A percentile compares a stretch with the other conserved stretches of the same genome.
Evolutionary conservation across 1,284 basidiomycete species (phyloP).

Genomic region (Volvariella volvacea): DNA sequence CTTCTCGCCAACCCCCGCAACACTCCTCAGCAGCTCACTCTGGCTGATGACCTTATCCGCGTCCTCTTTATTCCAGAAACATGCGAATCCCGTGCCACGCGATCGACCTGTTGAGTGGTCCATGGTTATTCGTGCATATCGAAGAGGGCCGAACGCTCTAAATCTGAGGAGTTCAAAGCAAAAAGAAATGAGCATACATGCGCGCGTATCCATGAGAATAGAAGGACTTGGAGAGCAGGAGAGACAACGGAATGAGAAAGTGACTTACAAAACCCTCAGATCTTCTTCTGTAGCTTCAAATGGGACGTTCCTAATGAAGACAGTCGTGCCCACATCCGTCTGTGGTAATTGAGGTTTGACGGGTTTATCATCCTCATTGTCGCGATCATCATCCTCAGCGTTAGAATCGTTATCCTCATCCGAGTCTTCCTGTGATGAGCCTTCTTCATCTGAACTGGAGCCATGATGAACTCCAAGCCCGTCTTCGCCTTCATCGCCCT

Average conservation of each 20-base stretch:
- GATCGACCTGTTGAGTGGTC: constrained; percentile 82
- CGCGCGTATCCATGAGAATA: background rate
- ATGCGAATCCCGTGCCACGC: constrained; percentile 93
- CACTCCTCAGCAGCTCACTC: constrained; percentile 66
- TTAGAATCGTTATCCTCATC: constrained; percentile 19
- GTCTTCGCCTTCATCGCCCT: constrained; percentile 16
- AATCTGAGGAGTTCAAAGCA: too few species aligned
- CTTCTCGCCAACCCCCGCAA: constrained; percentile 47
- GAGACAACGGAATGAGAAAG: background rate
- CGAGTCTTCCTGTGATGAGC: constrained; percentile 25
- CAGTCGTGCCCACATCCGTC: constrained; percentile 81
- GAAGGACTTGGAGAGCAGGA: constrained; percentile 3
- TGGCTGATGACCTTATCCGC: constrained; percentile 84
- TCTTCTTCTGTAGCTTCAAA: constrained; percentile 92
- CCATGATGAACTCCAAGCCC: constrained; percentile 38
- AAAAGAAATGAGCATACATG: too few species aligned
- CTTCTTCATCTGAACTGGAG: constrained; percentile 34
- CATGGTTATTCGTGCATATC: constrained; percentile 90
- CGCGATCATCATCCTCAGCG: constrained; percentile 31
- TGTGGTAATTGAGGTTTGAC: constrained; percentile 70
- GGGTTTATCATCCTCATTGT: constrained; percentile 45
- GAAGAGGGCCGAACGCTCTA: constrained; percentile 85
- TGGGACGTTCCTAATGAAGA: constrained; percentile 94
- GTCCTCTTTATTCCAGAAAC: constrained; percentile 93
- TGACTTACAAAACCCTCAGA: constrained; percentile 66